Conservation (phyloP, 768 basidiomycete species). For the Leucosporidium yakuticum region DNA sequence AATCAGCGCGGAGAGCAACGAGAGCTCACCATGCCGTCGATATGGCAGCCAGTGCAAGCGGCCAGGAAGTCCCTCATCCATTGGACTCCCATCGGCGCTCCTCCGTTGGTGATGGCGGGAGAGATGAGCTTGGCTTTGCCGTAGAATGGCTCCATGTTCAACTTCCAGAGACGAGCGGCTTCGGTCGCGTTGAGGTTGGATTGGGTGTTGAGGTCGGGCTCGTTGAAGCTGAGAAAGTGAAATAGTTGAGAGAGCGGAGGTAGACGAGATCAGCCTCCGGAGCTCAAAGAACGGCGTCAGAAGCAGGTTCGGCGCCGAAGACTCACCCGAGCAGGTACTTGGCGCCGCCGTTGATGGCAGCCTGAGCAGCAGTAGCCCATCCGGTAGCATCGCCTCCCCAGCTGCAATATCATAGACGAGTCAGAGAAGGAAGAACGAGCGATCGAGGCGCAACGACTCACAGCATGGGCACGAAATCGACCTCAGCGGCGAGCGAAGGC, state of each 20-base stretch:
- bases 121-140: slow-evolving; percentile 26
- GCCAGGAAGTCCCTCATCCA: slow-evolving; percentile 9
- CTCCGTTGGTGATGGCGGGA: slow-evolving; percentile 29
- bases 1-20: too few species aligned
- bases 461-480: slow-evolving; percentile 34
- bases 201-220: slow-evolving; percentile 25
- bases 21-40: slow-evolving; percentile 10
- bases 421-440: too few species aligned
- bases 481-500: not conserved
- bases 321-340: slow-evolving; percentile 20
- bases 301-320: not conserved
- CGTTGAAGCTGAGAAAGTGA: slow-evolving; percentile 6
- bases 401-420: not conserved
- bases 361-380: slow-evolving; percentile 20
- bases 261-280: too few species aligned
- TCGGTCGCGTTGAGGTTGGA: slow-evolving; percentile 19
- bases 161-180: slow-evolving; percentile 16
- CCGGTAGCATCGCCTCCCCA: slow-evolving; percentile 1
- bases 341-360: slow-evolving; percentile 15
- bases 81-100: not conserved
- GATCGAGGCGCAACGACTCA: not conserved
- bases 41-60: slow-evolving; percentile 20
- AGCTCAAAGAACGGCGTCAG: too few species aligned
- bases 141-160: slow-evolving; percentile 28
- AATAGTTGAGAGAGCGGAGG: not conserved